A percentile compares a stretch with the other conserved stretches of the same genome.
These are phyloP conservation scores for Tuctoria greenei DNA, from an alignment of 176 grass and related monocot species.

Conservation along the genomic window DNA sequence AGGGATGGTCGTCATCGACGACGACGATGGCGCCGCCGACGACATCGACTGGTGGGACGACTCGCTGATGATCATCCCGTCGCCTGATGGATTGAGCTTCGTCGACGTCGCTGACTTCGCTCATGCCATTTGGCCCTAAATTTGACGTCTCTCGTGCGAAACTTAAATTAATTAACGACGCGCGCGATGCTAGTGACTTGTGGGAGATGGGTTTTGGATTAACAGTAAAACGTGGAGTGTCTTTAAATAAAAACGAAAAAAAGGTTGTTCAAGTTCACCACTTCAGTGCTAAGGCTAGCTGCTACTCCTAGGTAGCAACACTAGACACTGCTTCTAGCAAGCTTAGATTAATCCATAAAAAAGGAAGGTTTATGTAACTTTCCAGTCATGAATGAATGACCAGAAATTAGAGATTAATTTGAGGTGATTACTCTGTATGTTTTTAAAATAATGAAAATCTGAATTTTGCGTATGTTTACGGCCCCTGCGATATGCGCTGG, in stretches of 20 bases:
- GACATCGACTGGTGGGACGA: constrained; percentile 32
- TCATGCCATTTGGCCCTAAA: not conserved
- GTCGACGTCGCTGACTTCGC: not conserved
- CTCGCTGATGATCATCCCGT: constrained; percentile 2
- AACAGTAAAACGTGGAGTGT: too few relatives aligned
- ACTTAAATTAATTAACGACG: too few relatives aligned
- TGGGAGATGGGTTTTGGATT: not conserved
- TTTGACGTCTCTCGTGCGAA: not conserved
- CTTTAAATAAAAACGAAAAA: not conserved
- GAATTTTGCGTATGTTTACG: too few relatives aligned
- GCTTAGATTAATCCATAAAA: too few relatives aligned
- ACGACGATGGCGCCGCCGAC: not conserved
- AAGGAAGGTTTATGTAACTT: too few relatives aligned
- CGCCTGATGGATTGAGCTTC: not conserved
- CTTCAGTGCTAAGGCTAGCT: not conserved
- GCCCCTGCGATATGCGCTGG: too few relatives aligned
- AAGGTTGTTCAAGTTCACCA: too few relatives aligned
- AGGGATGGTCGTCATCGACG: not conserved
- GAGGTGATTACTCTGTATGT: too few relatives aligned
- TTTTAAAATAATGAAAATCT: too few relatives aligned
- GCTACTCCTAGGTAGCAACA: too few relatives aligned
- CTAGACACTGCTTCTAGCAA: not conserved
- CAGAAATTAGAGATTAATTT: too few relatives aligned
- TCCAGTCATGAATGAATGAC: not conserved
- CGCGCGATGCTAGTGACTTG: too few relatives aligned